These are phyloP conservation scores for Diplotaxis tenuifolia DNA, from an alignment of 345 rosid species.

Conservation along the genomic window DNA sequence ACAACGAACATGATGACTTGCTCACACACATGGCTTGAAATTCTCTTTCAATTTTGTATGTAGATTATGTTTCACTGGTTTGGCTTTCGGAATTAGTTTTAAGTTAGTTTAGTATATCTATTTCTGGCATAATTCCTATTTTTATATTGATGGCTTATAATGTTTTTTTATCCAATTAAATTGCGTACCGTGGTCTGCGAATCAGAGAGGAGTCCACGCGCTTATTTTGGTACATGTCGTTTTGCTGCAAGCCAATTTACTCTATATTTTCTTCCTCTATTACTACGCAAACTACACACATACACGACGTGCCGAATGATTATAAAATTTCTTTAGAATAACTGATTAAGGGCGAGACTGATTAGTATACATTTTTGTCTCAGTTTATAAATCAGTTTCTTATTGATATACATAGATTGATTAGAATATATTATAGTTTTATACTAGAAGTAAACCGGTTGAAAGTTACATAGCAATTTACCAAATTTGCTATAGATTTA, in stretches of 20 bases:
- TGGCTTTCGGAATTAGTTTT: too few species aligned
- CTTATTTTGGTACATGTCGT: slow-evolving; percentile 1
- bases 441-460: not conserved
- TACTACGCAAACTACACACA: not conserved
- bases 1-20: too few species aligned
- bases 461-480: not conserved
- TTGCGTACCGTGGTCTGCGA: not conserved
- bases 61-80: too few species aligned
- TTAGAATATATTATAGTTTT: not conserved
- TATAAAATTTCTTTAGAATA: not conserved
- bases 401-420: too few species aligned
- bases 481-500: not conserved
- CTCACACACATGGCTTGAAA: too few species aligned
- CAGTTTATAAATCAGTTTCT: too few species aligned
- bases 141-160: not conserved
- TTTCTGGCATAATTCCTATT: not conserved
- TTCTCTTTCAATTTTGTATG: too few species aligned
- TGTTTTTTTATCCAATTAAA: not conserved
- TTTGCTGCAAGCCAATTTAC: not conserved
- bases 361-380: not conserved
- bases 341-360: not conserved
- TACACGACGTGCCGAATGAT: not conserved
- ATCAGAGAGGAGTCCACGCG: slow-evolving; percentile 17
- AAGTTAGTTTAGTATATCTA: not conserved
- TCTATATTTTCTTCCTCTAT: not conserved